Evolutionary conservation across 1,284 basidiomycete species (phyloP).

Genomic region (Rugosomyces carneus): DNA sequence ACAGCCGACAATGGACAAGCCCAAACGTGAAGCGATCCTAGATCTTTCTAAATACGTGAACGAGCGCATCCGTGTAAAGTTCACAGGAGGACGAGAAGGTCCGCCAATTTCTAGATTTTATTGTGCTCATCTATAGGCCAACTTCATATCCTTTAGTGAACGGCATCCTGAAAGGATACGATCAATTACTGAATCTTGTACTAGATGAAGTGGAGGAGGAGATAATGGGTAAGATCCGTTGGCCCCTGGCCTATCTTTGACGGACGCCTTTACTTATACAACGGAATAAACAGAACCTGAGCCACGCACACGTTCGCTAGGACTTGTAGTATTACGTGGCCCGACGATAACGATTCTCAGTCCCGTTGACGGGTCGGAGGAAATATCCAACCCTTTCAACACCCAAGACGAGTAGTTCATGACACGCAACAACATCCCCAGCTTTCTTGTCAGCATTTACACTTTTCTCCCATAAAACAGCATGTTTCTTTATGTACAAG

Average conservation of each 20-base stretch:
- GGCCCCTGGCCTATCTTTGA: background rate
- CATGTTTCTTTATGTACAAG: background rate
- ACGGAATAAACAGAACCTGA: slow-evolving; percentile 49
- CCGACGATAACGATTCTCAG: slow-evolving; percentile 90
- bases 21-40: slow-evolving; percentile 92
- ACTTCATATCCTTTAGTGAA: slow-evolving; percentile 53
- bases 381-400: slow-evolving; percentile 81
- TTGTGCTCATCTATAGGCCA: background rate
- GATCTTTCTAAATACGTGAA: slow-evolving; percentile 94
- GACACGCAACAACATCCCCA: too few relatives aligned
- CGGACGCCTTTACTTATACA: slow-evolving; percentile 2
- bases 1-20: slow-evolving; percentile 68
- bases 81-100: slow-evolving; percentile 96
- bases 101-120: slow-evolving; percentile 17
- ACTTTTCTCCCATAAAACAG: background rate
- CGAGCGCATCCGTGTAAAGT: slow-evolving; percentile 91
- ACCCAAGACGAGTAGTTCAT: slow-evolving; percentile 32
- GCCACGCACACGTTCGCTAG: slow-evolving; percentile 62
- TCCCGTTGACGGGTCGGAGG: slow-evolving; percentile 89
- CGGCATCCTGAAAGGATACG: slow-evolving; percentile 91
- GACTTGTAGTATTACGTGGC: slow-evolving; percentile 84
- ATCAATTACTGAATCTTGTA: slow-evolving; percentile 95
- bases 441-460: background rate
- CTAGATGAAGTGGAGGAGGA: slow-evolving; percentile 85
- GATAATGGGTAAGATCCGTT: slow-evolving; percentile 49